phyloP scores from a whole-genome alignment of 805 yeast genomes.

The Wickerhamiella domercqiae region DNA sequence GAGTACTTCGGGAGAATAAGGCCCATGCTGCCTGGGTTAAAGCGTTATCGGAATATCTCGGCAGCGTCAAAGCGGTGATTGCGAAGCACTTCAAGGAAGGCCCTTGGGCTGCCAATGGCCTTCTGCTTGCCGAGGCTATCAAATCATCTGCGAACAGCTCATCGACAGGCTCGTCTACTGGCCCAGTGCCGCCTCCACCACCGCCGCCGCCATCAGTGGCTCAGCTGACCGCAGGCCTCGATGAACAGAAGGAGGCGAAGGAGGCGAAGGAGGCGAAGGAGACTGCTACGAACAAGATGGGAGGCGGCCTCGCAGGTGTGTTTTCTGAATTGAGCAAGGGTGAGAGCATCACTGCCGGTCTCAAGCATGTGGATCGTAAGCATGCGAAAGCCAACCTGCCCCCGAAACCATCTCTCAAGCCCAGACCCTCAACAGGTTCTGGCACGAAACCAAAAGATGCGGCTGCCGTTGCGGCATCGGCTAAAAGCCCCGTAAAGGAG shows the following conservation, averaged over 20 bases:
- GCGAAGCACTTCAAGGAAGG: conserved; percentile 74
- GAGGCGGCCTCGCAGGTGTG: conserved; percentile 66
- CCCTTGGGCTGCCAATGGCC: conserved; percentile 61
- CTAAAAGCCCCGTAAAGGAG: conserved; percentile 41
- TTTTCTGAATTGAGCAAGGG: conserved; percentile 87
- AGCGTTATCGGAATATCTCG: conserved; percentile 44
- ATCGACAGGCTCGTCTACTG: conserved; percentile 20
- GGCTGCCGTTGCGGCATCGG: conserved; percentile 8
- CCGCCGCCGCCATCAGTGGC: conserved; percentile 78
- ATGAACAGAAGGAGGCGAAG: conserved; percentile 16
- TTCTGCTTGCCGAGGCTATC: conserved; percentile 36
- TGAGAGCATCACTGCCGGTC: conserved; percentile 62
- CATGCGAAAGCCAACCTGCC: conserved; percentile 70
- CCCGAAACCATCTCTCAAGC: conserved; percentile 39
- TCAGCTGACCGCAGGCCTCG: conserved; percentile 29
- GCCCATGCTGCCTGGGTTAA: conserved; percentile 81
- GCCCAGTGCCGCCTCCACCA: conserved; percentile 57
- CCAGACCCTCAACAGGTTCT: conserved; percentile 30
- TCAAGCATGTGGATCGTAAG: conserved; percentile 89
- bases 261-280: conserved; percentile 9
- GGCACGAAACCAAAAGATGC: conserved; percentile 7
- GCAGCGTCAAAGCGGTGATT: conserved; percentile 54
- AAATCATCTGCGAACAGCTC: conserved; percentile 17
- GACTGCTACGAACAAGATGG: conserved; percentile 8
- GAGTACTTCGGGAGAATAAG: conserved; percentile 71